A percentile compares a stretch with the other conserved stretches of the same genome.
phyloP scores from a whole-genome alignment of 129 eudicot species.

The Dittrichia graveolens region DNA sequence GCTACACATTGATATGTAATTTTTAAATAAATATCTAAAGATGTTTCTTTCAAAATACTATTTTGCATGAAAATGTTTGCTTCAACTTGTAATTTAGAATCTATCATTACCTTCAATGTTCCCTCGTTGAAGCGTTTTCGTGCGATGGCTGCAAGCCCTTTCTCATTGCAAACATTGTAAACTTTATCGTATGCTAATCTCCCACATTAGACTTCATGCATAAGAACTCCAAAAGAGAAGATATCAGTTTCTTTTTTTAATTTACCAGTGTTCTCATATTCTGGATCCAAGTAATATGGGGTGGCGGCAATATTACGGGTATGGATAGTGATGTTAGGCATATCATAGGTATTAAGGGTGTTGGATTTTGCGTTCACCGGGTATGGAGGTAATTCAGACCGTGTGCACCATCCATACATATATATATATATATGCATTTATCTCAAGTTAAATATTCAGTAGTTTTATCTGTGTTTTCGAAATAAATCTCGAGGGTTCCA shows the following conservation, averaged over 20 bases:
- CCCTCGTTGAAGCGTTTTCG: not conserved
- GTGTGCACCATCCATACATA: not conserved
- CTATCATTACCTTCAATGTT: not conserved
- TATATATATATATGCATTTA: not conserved
- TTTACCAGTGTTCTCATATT: not conserved
- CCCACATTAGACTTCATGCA: not conserved
- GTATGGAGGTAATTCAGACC: not conserved
- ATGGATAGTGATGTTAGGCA: not conserved
- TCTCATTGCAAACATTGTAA: not conserved
- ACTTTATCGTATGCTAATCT: not conserved
- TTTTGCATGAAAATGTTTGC: too few relatives aligned
- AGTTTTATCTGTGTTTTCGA: not conserved
- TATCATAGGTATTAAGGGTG: too few relatives aligned
- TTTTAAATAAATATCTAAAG: not conserved
- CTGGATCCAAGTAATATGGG: not conserved
- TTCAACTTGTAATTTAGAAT: not conserved
- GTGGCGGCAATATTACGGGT: not conserved
- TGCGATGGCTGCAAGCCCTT: not conserved
- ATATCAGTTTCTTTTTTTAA: not conserved
- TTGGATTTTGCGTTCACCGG: not conserved
- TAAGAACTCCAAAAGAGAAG: not conserved
- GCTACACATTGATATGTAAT: constrained; percentile 6
- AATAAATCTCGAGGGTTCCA: not conserved
- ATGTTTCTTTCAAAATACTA: too few relatives aligned
- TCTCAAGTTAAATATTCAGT: not conserved